Evolutionary conservation across 495 filamentous ascomycete genomes (phyloP), one percentile per base, ranked within the genome.

Genomic region (Acidiella bohemica): DNA sequence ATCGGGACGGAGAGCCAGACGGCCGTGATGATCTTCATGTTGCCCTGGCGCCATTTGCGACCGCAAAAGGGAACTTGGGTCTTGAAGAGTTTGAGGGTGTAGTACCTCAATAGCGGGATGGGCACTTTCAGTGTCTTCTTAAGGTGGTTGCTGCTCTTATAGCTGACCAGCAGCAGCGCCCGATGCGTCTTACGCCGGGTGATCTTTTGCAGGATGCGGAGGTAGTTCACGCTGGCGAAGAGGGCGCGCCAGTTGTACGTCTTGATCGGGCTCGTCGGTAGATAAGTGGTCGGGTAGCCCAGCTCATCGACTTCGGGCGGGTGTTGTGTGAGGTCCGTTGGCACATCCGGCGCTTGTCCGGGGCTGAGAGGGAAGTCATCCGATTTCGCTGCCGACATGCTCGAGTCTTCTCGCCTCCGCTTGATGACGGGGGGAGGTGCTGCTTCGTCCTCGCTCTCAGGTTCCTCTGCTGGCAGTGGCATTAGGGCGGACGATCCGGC

Each of bases 11-110:
- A 83, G 22, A 97, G 65, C 52, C 93, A 97, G 2, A 96, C 81
- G 14, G 85, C 87, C 0, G 90, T 97, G 56, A 97, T 97, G 49
- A 96, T 87, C 36, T 87, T 80, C 90, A 97, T 97, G 57, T 97
- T 95, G 39, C 76, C 75, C 65, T 97, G 90, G 13, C 90, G 76
- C 90, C 90, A 97, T 63, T 97, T 97, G 11, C 90, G 77, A 14
- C 90, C 88, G 59, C 90, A 96, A 64, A 92, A 97, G 11, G 90
- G 90, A 1, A 96, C 90, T 55, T 96, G 92, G 41, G 81, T 84
- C 59, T 97, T 97, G 75, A 95, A 94, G 0, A 97, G 72, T 56
- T 97, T 97, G 53, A 97, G 76, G 6, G 88, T 93, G 64, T 95
- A 95, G 20, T 88, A 76, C 6, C 92, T 79, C 14, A 97, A 70